Base-by-base conservation (phyloP, 495 filamentous ascomycete genomes). In the Xylaria cubensis region DNA sequence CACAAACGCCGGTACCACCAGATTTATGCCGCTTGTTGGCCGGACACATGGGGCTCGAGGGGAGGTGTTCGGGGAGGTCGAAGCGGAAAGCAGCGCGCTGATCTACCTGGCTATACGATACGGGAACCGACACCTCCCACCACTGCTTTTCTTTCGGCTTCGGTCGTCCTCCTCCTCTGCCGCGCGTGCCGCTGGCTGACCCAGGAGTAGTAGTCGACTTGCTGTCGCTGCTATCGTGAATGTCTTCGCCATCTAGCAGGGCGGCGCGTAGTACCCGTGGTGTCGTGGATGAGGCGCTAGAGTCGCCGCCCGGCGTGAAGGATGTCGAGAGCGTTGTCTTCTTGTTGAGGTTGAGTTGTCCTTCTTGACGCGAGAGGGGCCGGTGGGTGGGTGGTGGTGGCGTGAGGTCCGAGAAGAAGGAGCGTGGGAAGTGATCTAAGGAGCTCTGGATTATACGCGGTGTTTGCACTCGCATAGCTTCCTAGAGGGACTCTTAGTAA, bases 1-100 rank as follows among this genome's bases (percentile, higher is more conserved):
- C 82, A 79, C 91, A 93, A 5, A 90, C 82, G 3, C 85, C 88
- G 64, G 78, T 87, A 34, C 87, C 87, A 24, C 82, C 79, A 50
- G 83, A 85, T 72, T 83, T 84, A 75, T 88, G 85, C 64, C 85
- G 85, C 58, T 83, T 82, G 80, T 87, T 84, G 50, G 86, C 80
- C 9, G 91, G 91, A 79, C 91, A 93, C 74, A 91, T 79, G 51
- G 90, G 90, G 74, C 89, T 91, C 58, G 67, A 85, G 13, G 88
- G 89, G 21, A 91, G 77, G 79, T 93, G 91, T 55, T 91, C 89
- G n/a, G 90, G 89, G 24, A 90, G 76, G 64, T 88, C 81, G 69
- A 88, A 84, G 64, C 87, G 83, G 73, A 90, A 89, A 13, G 41
- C 10, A n/a, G 42, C 13, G 34, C 70, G 50, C 65, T 67, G 48